Evolutionary conservation across 139 green algal genomes (phyloP).

Genomic region (Gonium pectorale): DNA sequence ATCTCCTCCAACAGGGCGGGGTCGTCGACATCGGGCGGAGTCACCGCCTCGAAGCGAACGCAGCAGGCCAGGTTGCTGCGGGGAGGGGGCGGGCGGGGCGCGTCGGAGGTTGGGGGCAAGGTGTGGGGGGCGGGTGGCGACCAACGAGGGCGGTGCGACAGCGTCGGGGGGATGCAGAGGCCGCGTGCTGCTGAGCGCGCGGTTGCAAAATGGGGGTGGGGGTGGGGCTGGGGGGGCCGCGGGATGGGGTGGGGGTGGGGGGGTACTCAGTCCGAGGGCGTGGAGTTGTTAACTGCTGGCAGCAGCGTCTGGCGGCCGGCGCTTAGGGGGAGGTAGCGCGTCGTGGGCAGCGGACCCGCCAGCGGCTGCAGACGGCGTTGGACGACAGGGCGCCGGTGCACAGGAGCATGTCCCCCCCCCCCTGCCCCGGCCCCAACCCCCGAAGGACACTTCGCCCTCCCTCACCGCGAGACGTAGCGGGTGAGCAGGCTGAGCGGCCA

Average conservation of each 20-base stretch:
- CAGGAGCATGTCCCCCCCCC: neutral
- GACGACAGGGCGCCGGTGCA: neutral
- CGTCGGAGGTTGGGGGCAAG: neutral
- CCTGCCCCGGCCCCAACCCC: neutral
- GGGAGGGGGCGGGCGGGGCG: neutral
- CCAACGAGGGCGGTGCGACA: neutral
- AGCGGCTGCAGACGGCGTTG: neutral
- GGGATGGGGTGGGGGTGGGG: too few species aligned
- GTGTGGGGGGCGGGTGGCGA: neutral
- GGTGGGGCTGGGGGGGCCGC: neutral
- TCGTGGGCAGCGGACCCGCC: neutral
- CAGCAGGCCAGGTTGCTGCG: slow-evolving; percentile 5
- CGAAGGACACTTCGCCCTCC: neutral
- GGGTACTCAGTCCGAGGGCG: too few species aligned
- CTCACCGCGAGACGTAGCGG: slow-evolving; percentile 52
- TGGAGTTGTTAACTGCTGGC: too few species aligned
- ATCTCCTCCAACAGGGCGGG: neutral
- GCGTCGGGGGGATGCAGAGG: neutral
- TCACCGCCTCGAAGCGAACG: slow-evolving; percentile 19
- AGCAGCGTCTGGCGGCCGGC: too few species aligned
- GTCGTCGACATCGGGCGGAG: slow-evolving; percentile 39
- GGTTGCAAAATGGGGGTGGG: neutral
- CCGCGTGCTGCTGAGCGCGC: neutral
- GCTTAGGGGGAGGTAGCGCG: neutral
- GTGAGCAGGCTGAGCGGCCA: slow-evolving; percentile 63